Evolutionary conservation across 2,329 filamentous ascomycete genomes (phyloP), one percentile per base, ranked within the genome.

Genomic region (Dothideomycetes sp.): DNA sequence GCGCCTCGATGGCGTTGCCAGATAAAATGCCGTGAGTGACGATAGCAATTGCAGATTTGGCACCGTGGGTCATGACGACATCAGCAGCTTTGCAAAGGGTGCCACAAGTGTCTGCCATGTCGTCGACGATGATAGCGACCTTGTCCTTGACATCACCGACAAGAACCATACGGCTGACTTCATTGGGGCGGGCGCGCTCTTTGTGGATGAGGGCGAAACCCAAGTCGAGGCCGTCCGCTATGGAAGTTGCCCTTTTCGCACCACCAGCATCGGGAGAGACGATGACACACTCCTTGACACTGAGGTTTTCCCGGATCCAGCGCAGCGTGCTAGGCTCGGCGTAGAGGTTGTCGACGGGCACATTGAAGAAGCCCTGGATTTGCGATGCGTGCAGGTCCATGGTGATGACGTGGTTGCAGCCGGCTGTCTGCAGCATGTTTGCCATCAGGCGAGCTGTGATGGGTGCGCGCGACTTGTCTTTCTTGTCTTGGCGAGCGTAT

Each of bases 101-200:
- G 50, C 87, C 87, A 60, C 88, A 95, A 3, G 89, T 95, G 58
- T 96, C 89, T 22, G 88, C 88, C 86, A 96, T 95, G 59, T 96
- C 89, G 59, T 96, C 89, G 35, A 98, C 89, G 36, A 98, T 79
- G 56, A 98, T 95, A 44, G 89, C 89, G 19, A 89, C 80, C 67
- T 91, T 91, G 65, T 84, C 84, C 49, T 79, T 75, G 34, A 96
- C 91, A 49, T 93, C 87, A 49, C 91, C 91, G 37, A 96, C 89
- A n/a, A 98, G 80, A 1, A 87, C 84, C 86, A 94, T 94, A 53
- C 85, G 81, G 8, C 83, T 86, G 45, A 94, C 87, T 56, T 93
- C 87, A 54, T 94, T 93, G 9, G 80, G 80, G n/a, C 85, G 78
- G 4, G 87, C 83, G 42, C 88, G 84, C 65, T 95, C 89, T 68